A percentile compares a stretch with the other conserved stretches of the same genome.
Conservation (phyloP, 2,329 filamentous ascomycete genomes). For the Hypoxylon sp. region DNA sequence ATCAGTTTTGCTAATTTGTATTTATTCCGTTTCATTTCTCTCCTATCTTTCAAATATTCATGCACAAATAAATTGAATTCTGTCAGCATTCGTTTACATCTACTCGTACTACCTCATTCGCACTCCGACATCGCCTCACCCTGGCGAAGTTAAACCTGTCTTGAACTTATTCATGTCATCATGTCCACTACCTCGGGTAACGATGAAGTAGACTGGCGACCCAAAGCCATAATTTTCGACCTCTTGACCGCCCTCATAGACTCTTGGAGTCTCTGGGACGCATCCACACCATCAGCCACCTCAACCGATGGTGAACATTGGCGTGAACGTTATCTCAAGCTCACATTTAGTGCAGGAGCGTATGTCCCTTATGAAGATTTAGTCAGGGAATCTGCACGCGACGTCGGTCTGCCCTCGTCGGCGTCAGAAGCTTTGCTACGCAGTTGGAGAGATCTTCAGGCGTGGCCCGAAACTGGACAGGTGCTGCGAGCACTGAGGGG, state of each 20-base stretch:
- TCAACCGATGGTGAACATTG: constrained; percentile 51
- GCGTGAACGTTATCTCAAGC: constrained; percentile 56
- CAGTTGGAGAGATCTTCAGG: constrained; percentile 49
- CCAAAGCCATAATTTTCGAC: constrained; percentile 57
- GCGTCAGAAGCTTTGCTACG: constrained; percentile 49
- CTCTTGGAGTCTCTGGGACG: constrained; percentile 57
- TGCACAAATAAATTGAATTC: neutral
- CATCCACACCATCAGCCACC: constrained; percentile 48
- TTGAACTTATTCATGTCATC: neutral
- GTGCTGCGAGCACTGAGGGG: constrained; percentile 44
- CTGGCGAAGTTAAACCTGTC: neutral
- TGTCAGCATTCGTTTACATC: too few species aligned
- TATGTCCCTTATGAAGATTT: constrained; percentile 54
- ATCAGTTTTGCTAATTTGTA: too few species aligned
- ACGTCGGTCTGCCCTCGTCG: constrained; percentile 50
- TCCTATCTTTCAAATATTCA: too few species aligned
- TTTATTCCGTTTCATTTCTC: neutral
- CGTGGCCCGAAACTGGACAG: constrained; percentile 43
- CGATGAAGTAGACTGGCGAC: constrained; percentile 43
- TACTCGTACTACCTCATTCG: neutral
- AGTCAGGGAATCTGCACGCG: constrained; percentile 49
- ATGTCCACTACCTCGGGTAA: constrained; percentile 1
- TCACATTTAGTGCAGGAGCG: constrained; percentile 54
- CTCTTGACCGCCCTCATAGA: constrained; percentile 58
- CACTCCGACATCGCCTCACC: neutral